Evolutionary conservation across 2,329 filamentous ascomycete species (phyloP).

Genomic region (Aulographum hederae): DNA sequence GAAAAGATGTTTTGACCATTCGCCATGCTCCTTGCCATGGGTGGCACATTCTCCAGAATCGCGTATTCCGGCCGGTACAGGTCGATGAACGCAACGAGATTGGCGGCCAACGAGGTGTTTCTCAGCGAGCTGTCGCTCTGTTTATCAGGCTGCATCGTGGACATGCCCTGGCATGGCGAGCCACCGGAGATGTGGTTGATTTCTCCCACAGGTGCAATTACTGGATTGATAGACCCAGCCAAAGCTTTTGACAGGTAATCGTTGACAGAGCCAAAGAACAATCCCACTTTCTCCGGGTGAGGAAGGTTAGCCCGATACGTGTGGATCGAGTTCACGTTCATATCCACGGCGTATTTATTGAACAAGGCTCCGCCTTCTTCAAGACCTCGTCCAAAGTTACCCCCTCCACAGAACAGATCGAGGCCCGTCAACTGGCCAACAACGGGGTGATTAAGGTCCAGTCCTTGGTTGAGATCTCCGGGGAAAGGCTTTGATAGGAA

Average conservation of each 20-base stretch:
- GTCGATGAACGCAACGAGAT: constrained; percentile 57
- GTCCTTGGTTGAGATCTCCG: constrained; percentile 30
- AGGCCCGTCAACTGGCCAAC: constrained; percentile 35
- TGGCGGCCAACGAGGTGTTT: constrained; percentile 62
- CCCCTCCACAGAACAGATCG: constrained; percentile 62
- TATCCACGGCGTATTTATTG: constrained; percentile 53
- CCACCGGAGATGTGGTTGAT: constrained; percentile 56
- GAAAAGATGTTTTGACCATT: constrained; percentile 44
- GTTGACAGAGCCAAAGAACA: constrained; percentile 57
- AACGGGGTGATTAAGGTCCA: constrained; percentile 14
- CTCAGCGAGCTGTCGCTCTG: constrained; percentile 36
- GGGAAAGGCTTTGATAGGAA: constrained; percentile 15
- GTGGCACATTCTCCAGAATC: constrained; percentile 58
- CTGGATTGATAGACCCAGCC: constrained; percentile 24
- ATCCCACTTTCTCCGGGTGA: constrained; percentile 22
- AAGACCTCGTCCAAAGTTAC: constrained; percentile 58
- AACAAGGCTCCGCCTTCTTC: constrained; percentile 51
- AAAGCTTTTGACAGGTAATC: constrained; percentile 42
- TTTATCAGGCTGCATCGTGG: constrained; percentile 39
- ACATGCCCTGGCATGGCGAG: constrained; percentile 65
- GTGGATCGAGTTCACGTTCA: constrained; percentile 43
- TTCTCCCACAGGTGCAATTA: constrained; percentile 40
- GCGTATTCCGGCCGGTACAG: constrained; percentile 59
- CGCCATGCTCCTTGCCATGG: constrained; percentile 33
- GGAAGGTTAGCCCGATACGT: constrained; percentile 53